Percentiles rank a stretch among this genome's conserved stretches.
phyloP scores from a whole-genome alignment of 495 filamentous ascomycete species.

The Neurospora cerealis region DNA sequence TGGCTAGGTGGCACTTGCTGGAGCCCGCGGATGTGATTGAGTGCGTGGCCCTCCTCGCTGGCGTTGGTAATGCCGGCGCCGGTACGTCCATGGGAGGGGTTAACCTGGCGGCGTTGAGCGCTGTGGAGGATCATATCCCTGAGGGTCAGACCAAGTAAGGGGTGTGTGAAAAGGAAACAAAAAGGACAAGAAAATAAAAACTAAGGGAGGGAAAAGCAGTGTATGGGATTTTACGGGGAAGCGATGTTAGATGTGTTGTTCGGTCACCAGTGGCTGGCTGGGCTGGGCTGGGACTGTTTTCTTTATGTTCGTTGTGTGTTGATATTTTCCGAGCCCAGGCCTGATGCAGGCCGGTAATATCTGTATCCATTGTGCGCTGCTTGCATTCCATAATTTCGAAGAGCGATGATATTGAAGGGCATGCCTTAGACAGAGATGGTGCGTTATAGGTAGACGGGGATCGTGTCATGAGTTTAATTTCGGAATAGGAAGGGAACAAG shows the following conservation, averaged over 20 bases:
- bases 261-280: background rate
- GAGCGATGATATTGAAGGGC: background rate
- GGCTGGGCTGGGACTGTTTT: background rate
- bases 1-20: conserved; percentile 76
- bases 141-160: background rate
- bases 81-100: conserved; percentile 31
- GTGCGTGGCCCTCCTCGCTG: conserved; percentile 59
- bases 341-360: background rate
- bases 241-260: background rate
- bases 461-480: background rate
- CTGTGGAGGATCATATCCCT: conserved; percentile 34
- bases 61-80: conserved; percentile 38
- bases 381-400: background rate
- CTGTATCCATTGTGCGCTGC: background rate
- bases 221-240: background rate
- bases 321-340: background rate
- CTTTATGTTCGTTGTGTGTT: background rate
- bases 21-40: conserved; percentile 83
- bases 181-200: background rate
- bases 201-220: background rate
- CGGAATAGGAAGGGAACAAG: background rate
- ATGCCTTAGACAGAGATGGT: background rate
- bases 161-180: background rate
- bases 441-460: background rate
- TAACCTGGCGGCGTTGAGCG: conserved; percentile 34